Conservation (phyloP, 2,329 filamentous ascomycete genomes). For the Cladobotryum mycophilum region DNA sequence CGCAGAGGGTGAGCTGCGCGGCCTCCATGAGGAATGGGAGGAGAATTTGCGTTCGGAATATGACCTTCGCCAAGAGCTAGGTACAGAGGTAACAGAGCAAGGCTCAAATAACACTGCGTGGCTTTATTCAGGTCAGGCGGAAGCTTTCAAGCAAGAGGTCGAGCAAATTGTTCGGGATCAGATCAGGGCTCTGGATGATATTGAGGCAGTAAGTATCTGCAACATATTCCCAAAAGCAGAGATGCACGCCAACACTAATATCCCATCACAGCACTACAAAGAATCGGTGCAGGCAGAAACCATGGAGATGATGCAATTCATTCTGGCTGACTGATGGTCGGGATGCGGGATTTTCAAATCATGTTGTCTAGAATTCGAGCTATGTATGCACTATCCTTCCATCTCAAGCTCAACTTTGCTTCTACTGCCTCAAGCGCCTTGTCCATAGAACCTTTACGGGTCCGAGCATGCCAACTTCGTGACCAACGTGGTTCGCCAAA, state of each 20-base stretch:
- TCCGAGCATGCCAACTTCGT: neutral
- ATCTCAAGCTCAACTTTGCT: neutral
- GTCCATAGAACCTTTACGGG: neutral
- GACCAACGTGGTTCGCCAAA: slow-evolving; percentile 7
- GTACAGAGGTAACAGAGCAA: neutral
- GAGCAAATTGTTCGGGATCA: slow-evolving; percentile 18
- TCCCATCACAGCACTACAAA: slow-evolving; percentile 22
- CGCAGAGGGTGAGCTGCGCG: slow-evolving; percentile 19
- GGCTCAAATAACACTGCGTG: no score
- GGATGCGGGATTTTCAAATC: neutral
- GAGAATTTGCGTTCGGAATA: slow-evolving; percentile 6
- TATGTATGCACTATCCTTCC: slow-evolving; percentile 3
- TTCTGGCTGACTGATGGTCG: slow-evolving; percentile 8
- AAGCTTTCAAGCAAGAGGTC: slow-evolving; percentile 17
- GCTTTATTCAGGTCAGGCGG: neutral
- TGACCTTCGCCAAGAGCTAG: neutral
- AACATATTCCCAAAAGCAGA: neutral
- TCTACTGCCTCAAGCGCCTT: slow-evolving; percentile 1
- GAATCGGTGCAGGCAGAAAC: slow-evolving; percentile 21
- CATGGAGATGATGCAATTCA: slow-evolving; percentile 20
- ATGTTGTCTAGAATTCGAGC: slow-evolving; percentile 10
- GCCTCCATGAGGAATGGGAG: slow-evolving; percentile 15
- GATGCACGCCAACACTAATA: neutral
- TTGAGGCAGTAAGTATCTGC: slow-evolving; percentile 21
- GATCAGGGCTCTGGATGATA: slow-evolving; percentile 17